Base-by-base conservation (phyloP, 257 asterid genomes). In the Paraleonurus japonicus region DNA sequence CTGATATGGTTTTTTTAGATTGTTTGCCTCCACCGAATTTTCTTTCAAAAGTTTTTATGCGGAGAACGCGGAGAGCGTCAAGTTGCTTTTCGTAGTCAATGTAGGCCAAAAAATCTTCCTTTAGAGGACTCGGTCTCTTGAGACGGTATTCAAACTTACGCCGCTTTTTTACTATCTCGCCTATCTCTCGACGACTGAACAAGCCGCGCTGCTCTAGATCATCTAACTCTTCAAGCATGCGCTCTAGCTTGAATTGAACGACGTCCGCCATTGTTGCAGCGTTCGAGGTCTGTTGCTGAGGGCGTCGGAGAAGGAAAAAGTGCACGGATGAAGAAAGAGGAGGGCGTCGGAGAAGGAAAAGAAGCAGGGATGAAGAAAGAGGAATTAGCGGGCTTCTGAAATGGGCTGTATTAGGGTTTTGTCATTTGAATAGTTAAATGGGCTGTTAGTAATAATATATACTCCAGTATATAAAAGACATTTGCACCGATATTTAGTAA, bases 141-240 rank as follows among this genome's bases (percentile, higher is more conserved):
- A 95, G 84, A 33, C 96, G 88, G 81, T 89, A 95, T 91, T 95
- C 99, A 70, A 95, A 92, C 71, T 92, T 92, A 33, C 99, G 90
- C 20, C 99, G 90, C 76, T 82, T 90, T 65, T 95, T 95, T 1
- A 95, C 99, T 0, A 95, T 88, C 81, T 95, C 99, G 0, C 92
- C 88, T 48, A 95, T 84, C 75, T 95, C 98, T 0, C 20, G 78
- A n/a, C 85, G 89, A 77, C 76, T 86, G 83, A 92, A 94, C 71
- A 94, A 67, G 30, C 88, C 93, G 23, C 95, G 93, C 37, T 78
- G 83, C 70, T 94, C 96, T 10, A 94, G 72, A 81, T 90, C 97
- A 28, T 93, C 97, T 20, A 91, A 83, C 85, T 94, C 97, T 37
- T 81, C 65, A 78, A 91, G 91, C 96, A 94, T 94, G n/a, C 92